Base-by-base conservation (phyloP, 208 protist genomes). In the Leishmania major region DNA sequence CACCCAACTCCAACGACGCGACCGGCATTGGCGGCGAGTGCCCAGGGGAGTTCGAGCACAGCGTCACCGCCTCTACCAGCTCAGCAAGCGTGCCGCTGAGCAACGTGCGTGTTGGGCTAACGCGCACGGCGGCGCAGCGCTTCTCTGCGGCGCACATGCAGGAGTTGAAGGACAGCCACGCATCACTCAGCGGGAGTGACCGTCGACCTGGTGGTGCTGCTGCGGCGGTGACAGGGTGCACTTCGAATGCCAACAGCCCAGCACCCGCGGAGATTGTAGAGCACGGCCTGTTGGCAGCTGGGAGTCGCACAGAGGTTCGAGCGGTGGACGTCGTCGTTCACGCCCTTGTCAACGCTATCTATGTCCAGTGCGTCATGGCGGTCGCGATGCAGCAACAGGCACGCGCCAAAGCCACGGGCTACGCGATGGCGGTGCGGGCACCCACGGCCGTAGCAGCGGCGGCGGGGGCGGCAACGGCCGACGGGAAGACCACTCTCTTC, bases 301-400 rank as follows among this genome's bases (percentile, higher is more conserved):
- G 83, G 45, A 80, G 75, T 64, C n/a, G 64, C 55, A 77, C 78
- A 40, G 75, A 85, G 11, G 71, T 88, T 3, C 85, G 85, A 31
- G 72, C 85, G 0, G 81, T 85, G 67, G 85, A 88, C 49, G 59
- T 88, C 53, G 78, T 88, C 76, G 66, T 85, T 37, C 83, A 88
- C 76, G 85, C 85, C 43, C 79, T 88, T 31, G 71, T 85, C 53
- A 88, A 81, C 10, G 85, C 85, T 0, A 77, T 88, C 51, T 80
- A 83, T 57, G 81, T 85, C 66, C 80, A 88, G 79, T 85, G 78
- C 31, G 43, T 75, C 25, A 78, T 72, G 66, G 69, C 85, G 40
- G 31, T 77, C 19, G 69, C 77, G 40, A 59, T 66, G 28, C 67
- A 83, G n/a, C 78, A 75, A 37, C 73, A 81, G 25, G 31, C 55